These are phyloP conservation scores for Paramecium biaurelia DNA, from an alignment of 73 alveolate species.

Conservation along the genomic window DNA sequence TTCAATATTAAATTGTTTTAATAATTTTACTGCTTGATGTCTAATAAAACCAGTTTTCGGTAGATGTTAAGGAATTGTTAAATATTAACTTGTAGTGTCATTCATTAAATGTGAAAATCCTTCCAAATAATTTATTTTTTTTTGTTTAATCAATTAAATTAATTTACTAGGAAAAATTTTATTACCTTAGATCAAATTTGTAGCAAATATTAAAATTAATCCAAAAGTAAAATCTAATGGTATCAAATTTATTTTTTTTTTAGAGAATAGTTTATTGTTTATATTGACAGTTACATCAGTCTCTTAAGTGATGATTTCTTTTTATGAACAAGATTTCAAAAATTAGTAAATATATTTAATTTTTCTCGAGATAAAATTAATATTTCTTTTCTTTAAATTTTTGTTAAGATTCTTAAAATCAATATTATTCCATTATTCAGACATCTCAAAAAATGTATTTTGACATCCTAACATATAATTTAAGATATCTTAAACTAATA, in stretches of 20 bases:
- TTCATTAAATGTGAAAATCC: background rate
- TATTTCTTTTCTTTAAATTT: background rate
- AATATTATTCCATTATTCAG: background rate
- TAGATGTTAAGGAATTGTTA: background rate
- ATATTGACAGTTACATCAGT: background rate
- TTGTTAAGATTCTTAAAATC: background rate
- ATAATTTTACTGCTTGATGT: background rate
- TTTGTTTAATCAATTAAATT: background rate
- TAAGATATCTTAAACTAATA: background rate
- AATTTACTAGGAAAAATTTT: background rate
- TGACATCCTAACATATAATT: background rate
- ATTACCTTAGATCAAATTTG: background rate
- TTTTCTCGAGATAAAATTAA: background rate
- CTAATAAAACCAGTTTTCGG: background rate
- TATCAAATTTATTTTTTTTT: background rate
- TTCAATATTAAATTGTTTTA: background rate
- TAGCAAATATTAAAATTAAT: background rate
- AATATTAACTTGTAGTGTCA: background rate
- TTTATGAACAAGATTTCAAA: background rate
- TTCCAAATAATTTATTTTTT: background rate
- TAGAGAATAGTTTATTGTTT: background rate
- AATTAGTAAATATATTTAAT: background rate
- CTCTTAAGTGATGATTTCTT: background rate
- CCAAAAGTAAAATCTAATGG: slow-evolving; percentile 20
- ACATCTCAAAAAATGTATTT: background rate